These are phyloP conservation scores for Mycena sanguinolenta DNA, from an alignment of 768 basidiomycete genomes.

Conservation along the genomic window DNA sequence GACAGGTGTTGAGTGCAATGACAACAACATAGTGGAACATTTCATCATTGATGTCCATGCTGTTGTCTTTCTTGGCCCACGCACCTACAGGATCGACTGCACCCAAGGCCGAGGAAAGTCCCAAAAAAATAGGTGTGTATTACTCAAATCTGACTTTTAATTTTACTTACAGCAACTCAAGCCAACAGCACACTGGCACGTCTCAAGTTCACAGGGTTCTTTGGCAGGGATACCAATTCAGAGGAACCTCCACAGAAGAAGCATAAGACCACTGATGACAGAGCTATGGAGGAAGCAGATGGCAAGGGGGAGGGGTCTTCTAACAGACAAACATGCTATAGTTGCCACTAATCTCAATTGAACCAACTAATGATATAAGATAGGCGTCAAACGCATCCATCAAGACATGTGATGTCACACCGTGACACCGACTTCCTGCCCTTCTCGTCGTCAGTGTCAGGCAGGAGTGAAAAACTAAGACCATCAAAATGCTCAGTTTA, in stretches of 20 bases:
- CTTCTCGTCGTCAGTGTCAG: no score
- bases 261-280: neutral
- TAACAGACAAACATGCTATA: no score
- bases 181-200: neutral
- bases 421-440: no score
- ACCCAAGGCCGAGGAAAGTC: neutral
- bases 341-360: no score
- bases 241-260: neutral
- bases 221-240: neutral
- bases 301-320: slow-evolving; percentile 2
- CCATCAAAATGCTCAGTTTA: no score
- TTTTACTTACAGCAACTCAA: neutral
- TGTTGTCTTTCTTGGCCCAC: neutral
- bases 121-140: neutral
- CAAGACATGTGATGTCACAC: no score
- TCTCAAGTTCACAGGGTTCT: neutral
- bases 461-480: no score
- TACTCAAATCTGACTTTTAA: neutral
- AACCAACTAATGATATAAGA: no score
- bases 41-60: neutral
- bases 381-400: no score
- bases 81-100: neutral
- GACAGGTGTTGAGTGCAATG: slow-evolving; percentile 3
- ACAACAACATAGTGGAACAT: neutral
- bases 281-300: neutral